Base-by-base conservation (phyloP, 2,329 filamentous ascomycete species). In the Fusarium avenaceum region DNA sequence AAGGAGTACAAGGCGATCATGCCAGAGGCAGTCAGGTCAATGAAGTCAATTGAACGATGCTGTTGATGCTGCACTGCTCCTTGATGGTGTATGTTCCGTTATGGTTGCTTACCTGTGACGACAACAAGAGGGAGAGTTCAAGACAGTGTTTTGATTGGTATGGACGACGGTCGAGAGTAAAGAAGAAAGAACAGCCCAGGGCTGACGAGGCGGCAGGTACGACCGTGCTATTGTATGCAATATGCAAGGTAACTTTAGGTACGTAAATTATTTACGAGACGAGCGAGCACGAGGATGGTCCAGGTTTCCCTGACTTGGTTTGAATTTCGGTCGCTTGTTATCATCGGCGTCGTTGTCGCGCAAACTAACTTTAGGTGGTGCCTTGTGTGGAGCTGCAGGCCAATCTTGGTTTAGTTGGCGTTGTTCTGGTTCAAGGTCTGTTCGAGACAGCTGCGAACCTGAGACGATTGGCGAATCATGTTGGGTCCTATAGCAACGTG, bases 51-150 rank as follows among this genome's bases (percentile, higher is more conserved):
- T 33, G 24, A 52, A 51, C 13, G 17, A 67, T 51, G 47, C 40
- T 52, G 49, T 17, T 33, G 43, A 30, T 58, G 51, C 38, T 24
- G 42, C 47, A 7, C 11, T 30, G 10, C 28, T 44, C 33, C 51
- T 50, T 49, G 28, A 42, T 52, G 33, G 9, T 33, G 38, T 46
- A 61, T 49, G 38, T 56, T 45, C 55, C 38, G 46, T 61, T 22
- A 55, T 49, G 51, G 19, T 55, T 63, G 67, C 68, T 71, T 69
- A 71, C 71, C 71, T 73, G 50, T 46, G 32, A 43, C 24, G 30
- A 40, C 33, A 45, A 55, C 42, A 63, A 38, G 44, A 40, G 47
- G 42, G 55, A 54, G 24, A 38, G 59, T 50, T 15, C 44, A 47
- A 60, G 45, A 52, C 42, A 57, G 44, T 53, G 47, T 65, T 67